Percentiles rank a stretch among this genome's conserved stretches.
Conservation (phyloP, 495 filamentous ascomycete genomes). For the Lentithecium fluviatile region DNA sequence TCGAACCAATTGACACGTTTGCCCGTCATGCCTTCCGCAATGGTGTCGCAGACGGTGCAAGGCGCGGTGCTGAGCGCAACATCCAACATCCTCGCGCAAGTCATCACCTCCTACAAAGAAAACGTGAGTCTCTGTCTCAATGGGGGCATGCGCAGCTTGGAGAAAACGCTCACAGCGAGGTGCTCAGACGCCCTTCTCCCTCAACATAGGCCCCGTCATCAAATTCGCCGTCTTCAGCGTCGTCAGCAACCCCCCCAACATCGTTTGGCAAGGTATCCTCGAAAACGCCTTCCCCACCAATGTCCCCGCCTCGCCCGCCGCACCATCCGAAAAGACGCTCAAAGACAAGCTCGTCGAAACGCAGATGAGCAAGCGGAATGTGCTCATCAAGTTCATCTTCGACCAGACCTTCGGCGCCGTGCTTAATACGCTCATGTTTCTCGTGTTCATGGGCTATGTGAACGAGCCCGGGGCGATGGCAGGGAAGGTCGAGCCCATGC, state of each 20-base stretch:
- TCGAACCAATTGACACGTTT: too few relatives aligned
- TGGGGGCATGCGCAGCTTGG: not conserved
- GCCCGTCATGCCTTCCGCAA: conserved; percentile 22
- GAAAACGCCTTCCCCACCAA: conserved; percentile 56
- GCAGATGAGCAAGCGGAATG: conserved; percentile 53
- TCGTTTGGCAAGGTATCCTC: conserved; percentile 72
- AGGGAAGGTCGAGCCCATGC: conserved; percentile 3
- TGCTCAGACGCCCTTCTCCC: conserved; percentile 49
- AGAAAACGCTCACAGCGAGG: not conserved
- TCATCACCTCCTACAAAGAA: conserved; percentile 65
- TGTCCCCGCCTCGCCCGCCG: conserved; percentile 14
- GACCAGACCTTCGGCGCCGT: conserved; percentile 78
- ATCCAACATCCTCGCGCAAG: conserved; percentile 81
- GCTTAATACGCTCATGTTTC: conserved; percentile 76
- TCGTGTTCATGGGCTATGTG: conserved; percentile 56
- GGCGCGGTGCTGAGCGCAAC: conserved; percentile 60
- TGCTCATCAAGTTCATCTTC: conserved; percentile 72
- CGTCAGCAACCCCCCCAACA: conserved; percentile 79
- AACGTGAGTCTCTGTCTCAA: conserved; percentile 50
- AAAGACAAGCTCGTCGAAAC: conserved; percentile 15
- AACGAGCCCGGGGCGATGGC: conserved; percentile 32
- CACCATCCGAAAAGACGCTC: conserved; percentile 15
- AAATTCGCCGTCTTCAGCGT: conserved; percentile 77
- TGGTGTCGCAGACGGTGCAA: conserved; percentile 37
- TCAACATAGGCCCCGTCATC: conserved; percentile 65